Base-by-base conservation (phyloP, 805 yeast genomes). In the Starmerella powellii region DNA sequence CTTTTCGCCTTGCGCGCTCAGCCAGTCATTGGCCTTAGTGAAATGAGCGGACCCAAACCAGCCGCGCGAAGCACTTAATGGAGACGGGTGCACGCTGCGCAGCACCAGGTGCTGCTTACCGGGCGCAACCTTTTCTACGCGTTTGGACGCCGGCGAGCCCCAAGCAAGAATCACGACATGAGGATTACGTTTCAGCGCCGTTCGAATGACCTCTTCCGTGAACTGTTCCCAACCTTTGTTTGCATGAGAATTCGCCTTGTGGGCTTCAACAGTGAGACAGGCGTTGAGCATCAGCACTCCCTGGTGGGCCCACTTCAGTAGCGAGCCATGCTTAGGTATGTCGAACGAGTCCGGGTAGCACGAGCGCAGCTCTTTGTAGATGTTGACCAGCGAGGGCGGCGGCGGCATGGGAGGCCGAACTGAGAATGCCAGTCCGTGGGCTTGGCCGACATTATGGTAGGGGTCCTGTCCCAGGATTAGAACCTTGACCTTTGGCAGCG, bases 381-480 rank as follows among this genome's bases (percentile, higher is more conserved):
- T 91, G 57, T 91, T 91, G 37, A 73, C 67, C 44, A 91, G 65
- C 1, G 95, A 85, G 1, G 93, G 91, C 0, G 98, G 97, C 2
- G 91, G 80, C 1, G 76, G 74, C 1, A 85, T 78, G 1, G 95
- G 94, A 26, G 81, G 80, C 42, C 75, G 70, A 1, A 91, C 97
- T 17, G 93, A 81, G 53, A 91, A 91, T 3, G 98, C 97, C 23
- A 91, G 64, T 0, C 98, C 98, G 56, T 91, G 98, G 0, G 98
- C 98, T 60, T 91, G 98, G 58, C 82, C 81, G 53, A 62, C 62
- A 59, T 86, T 85, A 61, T 91, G 98, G 59, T 91, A 91, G 0
- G 98, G 98, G 59, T 91, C 98, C 60, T 91, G 98, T 1, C 98
- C 98, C 34, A 91, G 65, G 11, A 91, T 72, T 1, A 91, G 71